Percentiles rank a stretch among this genome's conserved stretches.
Evolutionary conservation across 768 basidiomycete species (phyloP).

Genomic region (Pseudohyphozyma bogoriensis): DNA sequence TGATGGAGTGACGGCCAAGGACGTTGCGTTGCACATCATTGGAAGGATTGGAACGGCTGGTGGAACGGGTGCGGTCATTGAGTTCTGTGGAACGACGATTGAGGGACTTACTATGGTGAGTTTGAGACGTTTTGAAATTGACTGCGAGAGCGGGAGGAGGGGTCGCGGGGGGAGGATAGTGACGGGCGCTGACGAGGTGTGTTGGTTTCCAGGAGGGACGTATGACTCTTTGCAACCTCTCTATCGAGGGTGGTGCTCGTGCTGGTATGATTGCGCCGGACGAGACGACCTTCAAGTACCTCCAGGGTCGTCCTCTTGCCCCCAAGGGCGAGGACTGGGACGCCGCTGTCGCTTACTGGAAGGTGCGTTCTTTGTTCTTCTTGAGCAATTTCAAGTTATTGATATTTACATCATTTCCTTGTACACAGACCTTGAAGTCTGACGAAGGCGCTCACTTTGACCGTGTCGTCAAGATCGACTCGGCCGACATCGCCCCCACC

Average conservation of each 20-base stretch:
- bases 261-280: slow-evolving; percentile 86
- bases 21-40: slow-evolving; percentile 82
- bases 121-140: background rate
- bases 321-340: slow-evolving; percentile 80
- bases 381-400: background rate
- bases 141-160: too few species aligned
- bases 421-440: slow-evolving; percentile 51
- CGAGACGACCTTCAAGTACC: slow-evolving; percentile 73
- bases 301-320: slow-evolving; percentile 65
- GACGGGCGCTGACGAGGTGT: background rate
- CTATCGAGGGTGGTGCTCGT: slow-evolving; percentile 84
- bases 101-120: slow-evolving; percentile 47
- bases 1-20: slow-evolving; percentile 78
- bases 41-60: slow-evolving; percentile 88
- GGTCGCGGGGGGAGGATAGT: background rate
- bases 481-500: slow-evolving; percentile 77
- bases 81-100: slow-evolving; percentile 60
- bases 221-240: slow-evolving; percentile 70
- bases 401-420: background rate
- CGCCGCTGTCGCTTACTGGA: slow-evolving; percentile 72
- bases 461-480: slow-evolving; percentile 64
- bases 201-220: background rate
- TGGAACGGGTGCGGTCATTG: slow-evolving; percentile 82
- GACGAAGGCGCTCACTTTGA: slow-evolving; percentile 80
- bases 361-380: too few species aligned